Evolutionary conservation across 2,329 filamentous ascomycete genomes (phyloP), one percentile per base, ranked within the genome.

Genomic region (Aspergillus sp.): DNA sequence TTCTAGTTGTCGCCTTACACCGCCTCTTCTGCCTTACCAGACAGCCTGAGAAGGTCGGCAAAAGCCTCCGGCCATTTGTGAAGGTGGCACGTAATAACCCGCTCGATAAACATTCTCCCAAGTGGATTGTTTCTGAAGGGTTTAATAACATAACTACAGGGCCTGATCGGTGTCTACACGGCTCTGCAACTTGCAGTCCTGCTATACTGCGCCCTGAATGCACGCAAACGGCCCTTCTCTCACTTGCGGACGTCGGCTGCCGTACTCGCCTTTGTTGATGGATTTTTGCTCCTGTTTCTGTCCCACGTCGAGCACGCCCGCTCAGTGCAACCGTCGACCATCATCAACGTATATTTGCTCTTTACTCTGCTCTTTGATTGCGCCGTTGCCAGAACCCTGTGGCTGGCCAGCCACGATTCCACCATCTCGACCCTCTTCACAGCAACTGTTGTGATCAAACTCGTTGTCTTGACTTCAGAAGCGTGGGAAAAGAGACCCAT

Each of bases 381-480:
- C 9, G 74, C 73, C n/a, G 75, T 77, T 41, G 72, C 76, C 3
- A 75, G 81, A 28, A 82, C 76, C 3, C 62, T 75, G 38, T 76
- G 68, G 67, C 61, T 78, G 25, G 60, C 66, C 23, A 57, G 60
- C 7, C 63, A 70, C n/a, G 66, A 72, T 19, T 61, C 66, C 4
- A 48, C 67, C 4, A 70, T 80, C 41, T 73, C 79, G 2, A 67
- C 69, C 9, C 56, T 80, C 3, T 76, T 79, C 46, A 76, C 76
- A 1, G 70, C 75, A 1, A 69, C 73, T 6, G 60, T 80, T 19
- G 74, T 69, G 2, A 62, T 80, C 41, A 83, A 82, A 57, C 19
- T 77, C 6, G 64, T 77, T n/a, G 62, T 82, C 4, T 68, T 81
- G 3, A 66, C 77, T 8, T 71, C 81, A 1, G 82, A 83, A 68